Base-by-base conservation (phyloP, 129 eudicot species). In the Rutidosis leptorrhynchoides region DNA sequence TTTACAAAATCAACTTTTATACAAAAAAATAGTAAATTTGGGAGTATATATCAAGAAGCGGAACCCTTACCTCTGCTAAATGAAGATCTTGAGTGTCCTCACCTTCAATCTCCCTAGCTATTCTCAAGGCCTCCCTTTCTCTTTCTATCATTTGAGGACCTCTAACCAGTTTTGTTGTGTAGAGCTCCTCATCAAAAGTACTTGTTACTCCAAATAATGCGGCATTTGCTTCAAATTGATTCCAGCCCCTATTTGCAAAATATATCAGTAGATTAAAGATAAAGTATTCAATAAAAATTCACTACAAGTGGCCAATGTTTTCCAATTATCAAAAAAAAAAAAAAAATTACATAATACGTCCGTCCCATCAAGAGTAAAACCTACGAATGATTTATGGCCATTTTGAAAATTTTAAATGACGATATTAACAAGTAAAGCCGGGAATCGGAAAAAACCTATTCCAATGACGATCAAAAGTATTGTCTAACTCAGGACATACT, bases 41-140 rank as follows among this genome's bases (percentile, higher is more conserved):
- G 43, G 37, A n/a, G 56, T 58, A 16, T 2, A 10, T 60, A 65
- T 19, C 8, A 27, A 25, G 42, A 54, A 49, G 61, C 42, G 61
- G 28, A 15, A 51, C 12, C 57, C 53, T 75, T 58, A 93, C 98
- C 89, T 93, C 98, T 1, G 98, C 98, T 59, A 93, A 81, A 84
- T 93, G 98, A 73, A 89, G 92, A 83, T 93, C 98, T 42, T 67
- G 74, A 20, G 98, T 93, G 21, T 86, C 96, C 33, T 93, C 98
- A n/a, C 92, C 80, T 83, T 93, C 98, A n/a, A 89, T 93, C 77
- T 93, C 98, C 71, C 95, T 83, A 56, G 98, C 98, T 69, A 93
- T 68, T 78, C 98, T 81, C 66, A 65, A 6, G 43, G 98, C 98
- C 76, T 83, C 92, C 77, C 69, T 87, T 71, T 93, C 98, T 71